phyloP scores from a whole-genome alignment of 345 rosid species.

The Sonneratia alba region DNA sequence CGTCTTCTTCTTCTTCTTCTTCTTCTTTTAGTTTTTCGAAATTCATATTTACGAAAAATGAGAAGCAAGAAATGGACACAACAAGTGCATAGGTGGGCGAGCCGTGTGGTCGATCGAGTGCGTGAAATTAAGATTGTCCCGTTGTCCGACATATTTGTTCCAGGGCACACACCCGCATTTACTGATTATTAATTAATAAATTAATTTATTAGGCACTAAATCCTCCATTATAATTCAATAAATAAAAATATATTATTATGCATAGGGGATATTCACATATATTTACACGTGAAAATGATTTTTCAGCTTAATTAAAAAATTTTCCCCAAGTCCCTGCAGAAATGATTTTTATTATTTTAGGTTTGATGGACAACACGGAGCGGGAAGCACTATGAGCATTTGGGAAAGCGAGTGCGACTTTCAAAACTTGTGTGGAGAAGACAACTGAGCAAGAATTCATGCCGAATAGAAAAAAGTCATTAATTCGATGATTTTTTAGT shows the following conservation, averaged over 20 bases:
- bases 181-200: neutral
- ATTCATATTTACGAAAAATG: too few relatives aligned
- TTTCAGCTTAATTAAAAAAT: too few relatives aligned
- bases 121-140: neutral
- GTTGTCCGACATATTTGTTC: neutral
- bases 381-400: slow-evolving; percentile 30
- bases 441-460: too few relatives aligned
- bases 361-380: slow-evolving; percentile 19
- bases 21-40: too few relatives aligned
- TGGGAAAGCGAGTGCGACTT: slow-evolving; percentile 15
- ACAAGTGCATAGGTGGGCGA: slow-evolving; percentile 7
- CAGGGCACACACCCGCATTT: slow-evolving; percentile 7
- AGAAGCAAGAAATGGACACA: neutral
- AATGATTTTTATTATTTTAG: slow-evolving; percentile 4
- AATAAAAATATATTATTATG: neutral
- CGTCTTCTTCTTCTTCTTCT: too few relatives aligned
- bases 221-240: too few relatives aligned
- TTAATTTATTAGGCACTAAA: too few relatives aligned
- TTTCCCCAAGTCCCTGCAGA: neutral
- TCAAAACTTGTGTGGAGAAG: neutral
- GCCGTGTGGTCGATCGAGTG: slow-evolving; percentile 7
- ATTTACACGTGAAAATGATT: too few relatives aligned
- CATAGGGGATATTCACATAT: too few relatives aligned
- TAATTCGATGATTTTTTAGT: too few relatives aligned
- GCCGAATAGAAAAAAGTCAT: too few relatives aligned